phyloP scores from a whole-genome alignment of 2,329 filamentous ascomycete species.

The Ophiobolus disseminans region DNA sequence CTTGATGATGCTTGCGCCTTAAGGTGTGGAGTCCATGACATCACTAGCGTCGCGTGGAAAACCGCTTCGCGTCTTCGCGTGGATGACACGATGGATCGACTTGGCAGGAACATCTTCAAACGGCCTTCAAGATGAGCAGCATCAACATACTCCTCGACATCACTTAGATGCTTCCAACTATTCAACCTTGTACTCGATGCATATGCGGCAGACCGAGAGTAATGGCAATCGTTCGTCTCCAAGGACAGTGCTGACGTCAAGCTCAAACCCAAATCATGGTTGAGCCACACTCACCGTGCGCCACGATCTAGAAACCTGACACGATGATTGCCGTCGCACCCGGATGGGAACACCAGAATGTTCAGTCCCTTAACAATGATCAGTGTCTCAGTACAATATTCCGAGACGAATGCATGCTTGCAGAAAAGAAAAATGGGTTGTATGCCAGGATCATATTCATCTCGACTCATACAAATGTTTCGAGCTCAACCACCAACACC shows the following conservation, averaged over 20 bases:
- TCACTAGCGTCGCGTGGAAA: constrained; percentile 17
- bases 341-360: neutral
- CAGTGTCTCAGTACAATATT: too few relatives aligned
- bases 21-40: constrained; percentile 13
- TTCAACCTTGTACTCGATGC: too few relatives aligned
- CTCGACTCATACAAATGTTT: too few relatives aligned
- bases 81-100: constrained; percentile 7
- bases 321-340: constrained; percentile 5
- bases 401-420: too few relatives aligned
- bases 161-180: neutral
- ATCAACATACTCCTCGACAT: neutral
- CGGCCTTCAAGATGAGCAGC: neutral
- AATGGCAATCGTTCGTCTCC: neutral
- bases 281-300: neutral
- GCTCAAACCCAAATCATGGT: neutral
- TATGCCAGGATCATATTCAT: too few relatives aligned
- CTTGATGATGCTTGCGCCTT: constrained; percentile 19
- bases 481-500: too few relatives aligned
- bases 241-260: constrained; percentile 13
- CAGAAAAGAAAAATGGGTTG: too few relatives aligned
- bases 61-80: constrained; percentile 3
- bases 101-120: constrained; percentile 21
- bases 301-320: constrained; percentile 1
- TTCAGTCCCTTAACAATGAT: too few relatives aligned
- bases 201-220: too few relatives aligned